phyloP scores from a whole-genome alignment of 1,284 basidiomycete genomes.

The Cutaneotrichosporon sp. region DNA sequence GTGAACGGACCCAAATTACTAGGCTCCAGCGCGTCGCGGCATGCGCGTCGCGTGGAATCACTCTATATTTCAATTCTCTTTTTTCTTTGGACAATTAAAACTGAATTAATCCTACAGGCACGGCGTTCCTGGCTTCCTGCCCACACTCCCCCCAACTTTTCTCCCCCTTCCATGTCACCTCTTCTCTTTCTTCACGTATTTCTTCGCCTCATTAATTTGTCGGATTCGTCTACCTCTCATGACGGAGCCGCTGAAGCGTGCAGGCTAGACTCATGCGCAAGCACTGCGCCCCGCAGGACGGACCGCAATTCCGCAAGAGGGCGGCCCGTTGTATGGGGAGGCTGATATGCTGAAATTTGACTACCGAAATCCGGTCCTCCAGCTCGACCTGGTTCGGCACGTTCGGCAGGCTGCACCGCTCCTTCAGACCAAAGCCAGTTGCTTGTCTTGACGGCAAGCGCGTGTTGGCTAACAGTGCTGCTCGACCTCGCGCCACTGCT shows the following conservation, averaged over 20 bases:
- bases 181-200: conserved; percentile 5
- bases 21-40: neutral
- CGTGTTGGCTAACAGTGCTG: too few species aligned
- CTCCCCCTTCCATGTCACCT: neutral
- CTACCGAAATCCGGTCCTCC: too few species aligned
- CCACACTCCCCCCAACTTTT: neutral
- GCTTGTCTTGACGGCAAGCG: too few species aligned
- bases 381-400: too few species aligned
- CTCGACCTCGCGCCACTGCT: too few species aligned
- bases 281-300: conserved; percentile 21
- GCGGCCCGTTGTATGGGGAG: conserved; percentile 19
- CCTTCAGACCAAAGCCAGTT: too few species aligned
- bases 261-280: conserved; percentile 11
- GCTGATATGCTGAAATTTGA: too few species aligned
- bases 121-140: neutral
- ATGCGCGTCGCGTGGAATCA: neutral
- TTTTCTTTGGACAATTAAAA: too few species aligned
- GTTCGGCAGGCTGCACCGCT: too few species aligned
- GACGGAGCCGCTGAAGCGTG: conserved; percentile 7
- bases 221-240: conserved; percentile 1
- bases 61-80: neutral
- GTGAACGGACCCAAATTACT: too few species aligned
- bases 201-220: conserved; percentile 3
- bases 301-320: conserved; percentile 4
- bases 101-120: neutral